These are phyloP conservation scores for Casaregolazyma lundiana DNA, from an alignment of 1,139 yeast genomes.

Conservation along the genomic window DNA sequence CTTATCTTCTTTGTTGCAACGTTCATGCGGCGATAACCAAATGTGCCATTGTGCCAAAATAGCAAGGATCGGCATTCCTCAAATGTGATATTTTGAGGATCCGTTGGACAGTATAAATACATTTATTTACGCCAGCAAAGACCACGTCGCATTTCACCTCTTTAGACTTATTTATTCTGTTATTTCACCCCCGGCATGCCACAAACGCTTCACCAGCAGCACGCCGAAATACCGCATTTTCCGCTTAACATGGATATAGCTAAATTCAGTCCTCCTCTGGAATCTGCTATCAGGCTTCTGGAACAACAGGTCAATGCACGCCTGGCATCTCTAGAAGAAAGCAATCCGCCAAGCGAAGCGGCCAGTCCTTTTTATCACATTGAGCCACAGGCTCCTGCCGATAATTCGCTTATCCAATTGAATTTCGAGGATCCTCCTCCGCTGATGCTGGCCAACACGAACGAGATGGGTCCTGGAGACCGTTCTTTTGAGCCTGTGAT, in stretches of 20 bases:
- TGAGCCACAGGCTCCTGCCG: conserved; percentile 19
- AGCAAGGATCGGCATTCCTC: background rate
- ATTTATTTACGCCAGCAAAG: too few relatives aligned
- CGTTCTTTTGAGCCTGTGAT: background rate
- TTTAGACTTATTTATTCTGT: background rate
- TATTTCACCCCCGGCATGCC: background rate
- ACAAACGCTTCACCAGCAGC: background rate
- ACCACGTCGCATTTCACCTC: too few relatives aligned
- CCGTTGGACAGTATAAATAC: too few relatives aligned
- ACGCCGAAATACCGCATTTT: background rate
- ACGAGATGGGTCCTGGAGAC: background rate
- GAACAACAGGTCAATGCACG: background rate
- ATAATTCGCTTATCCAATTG: conserved; percentile 20
- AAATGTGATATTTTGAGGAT: conserved; percentile 1
- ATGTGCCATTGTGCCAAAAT: background rate
- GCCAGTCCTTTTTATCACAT: conserved; percentile 8
- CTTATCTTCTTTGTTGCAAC: background rate
- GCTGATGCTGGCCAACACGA: background rate
- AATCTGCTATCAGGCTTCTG: background rate
- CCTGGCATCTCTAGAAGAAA: background rate
- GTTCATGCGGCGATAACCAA: background rate
- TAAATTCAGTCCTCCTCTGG: background rate
- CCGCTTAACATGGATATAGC: background rate
- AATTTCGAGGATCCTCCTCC: conserved; percentile 25
- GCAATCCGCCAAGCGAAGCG: background rate